Evolutionary conservation across 306 rosid genomes (phyloP), one percentile per base, ranked within the genome.

Genomic region (Quercus parvula): DNA sequence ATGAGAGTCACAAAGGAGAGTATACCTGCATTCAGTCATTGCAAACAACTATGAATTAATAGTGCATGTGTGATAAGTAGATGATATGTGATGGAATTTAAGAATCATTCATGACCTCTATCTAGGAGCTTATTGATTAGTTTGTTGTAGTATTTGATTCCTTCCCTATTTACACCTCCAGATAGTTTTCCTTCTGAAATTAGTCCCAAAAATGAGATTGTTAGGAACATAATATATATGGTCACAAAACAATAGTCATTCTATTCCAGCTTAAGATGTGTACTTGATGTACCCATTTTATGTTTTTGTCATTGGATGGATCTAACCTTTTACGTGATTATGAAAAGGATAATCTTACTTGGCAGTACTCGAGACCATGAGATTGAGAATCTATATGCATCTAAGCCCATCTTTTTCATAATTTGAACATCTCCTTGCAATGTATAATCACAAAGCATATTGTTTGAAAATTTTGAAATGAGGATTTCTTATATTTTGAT

Each of bases 1-100:
- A 89, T 87, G 33, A 91, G 56, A 1, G 94, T 90, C n/a, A 87
- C 84, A 68, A 83, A 78, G 18, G 91, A 90, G 78, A 82, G 17
- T 4, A 91, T 33, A 49, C 87, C 91, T 91, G 72, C 12, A 75
- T 11, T 52, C 20, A 12, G 0, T 5, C 33, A 3, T 3, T 8
- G 2, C 31, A 49, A 49, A 12, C 54, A 10, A 49, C 15, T 2
- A 1, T 38, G 46, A 49, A 49, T 49, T 10, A 49, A 49, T 11
- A 49, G 54, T 3, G 15, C 4, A 38, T 38, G 46, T 11, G 1
- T 11, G 54, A 49, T 49, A 2, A 49, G 54, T 49, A 11, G 15
- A 3, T 49, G 54, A 49, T 0, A 49, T 49, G 0, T 3, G 6
- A 49, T 28, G 2, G 14, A 28, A 12, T 27, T 20, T 58, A 35